Evolutionary conservation across 768 basidiomycete genomes (phyloP), one percentile per base, ranked within the genome.

Genomic region (Amanita phalloides): DNA sequence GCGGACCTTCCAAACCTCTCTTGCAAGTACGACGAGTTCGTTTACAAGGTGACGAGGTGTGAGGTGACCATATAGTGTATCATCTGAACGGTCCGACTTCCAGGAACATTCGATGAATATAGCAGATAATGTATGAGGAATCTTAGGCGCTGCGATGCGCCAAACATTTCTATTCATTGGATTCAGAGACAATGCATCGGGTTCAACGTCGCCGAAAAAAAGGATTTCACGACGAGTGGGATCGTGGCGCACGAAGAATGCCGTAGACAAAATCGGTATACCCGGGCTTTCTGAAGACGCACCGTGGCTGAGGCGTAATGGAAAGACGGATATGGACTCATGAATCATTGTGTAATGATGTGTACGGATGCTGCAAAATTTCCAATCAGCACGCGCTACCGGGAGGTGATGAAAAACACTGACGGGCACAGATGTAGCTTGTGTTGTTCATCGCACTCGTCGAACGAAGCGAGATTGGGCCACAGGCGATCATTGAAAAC

Each of bases 71-170:
- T 80, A 95, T 39, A 97, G 72, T 49, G 71, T 62, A 43, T 81
- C 75, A 56, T 81, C 74, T 14, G 75, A 71, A 53, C 94, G 74
- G 0, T 84, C 84, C 0, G 80, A 76, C 20, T 86, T 82, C 70
- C 84, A 92, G 1, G 92, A 95, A 65, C 95, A 97, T 69, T 97
- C 95, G 61, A 98, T 90, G 62, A 98, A 97, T 52, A 97, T 77
- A n/a, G 79, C 74, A 30, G 78, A 75, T 13, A 97, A 76, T 3
- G 68, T 71, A 21, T 79, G 71, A 0, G 81, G 80, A 58, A 96
- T 80, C 64, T 82, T 82, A 42, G 78, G 71, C 4, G 93, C 93
- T 0, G 91, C 92, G 25, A 72, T 77, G 37, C 75, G 77, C 95
- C 94, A 97, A 44, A 98, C 82, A 38, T 72, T 66, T 25, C 72